phyloP scores from a whole-genome alignment of 345 rosid species.

The Murraya koenigii region DNA sequence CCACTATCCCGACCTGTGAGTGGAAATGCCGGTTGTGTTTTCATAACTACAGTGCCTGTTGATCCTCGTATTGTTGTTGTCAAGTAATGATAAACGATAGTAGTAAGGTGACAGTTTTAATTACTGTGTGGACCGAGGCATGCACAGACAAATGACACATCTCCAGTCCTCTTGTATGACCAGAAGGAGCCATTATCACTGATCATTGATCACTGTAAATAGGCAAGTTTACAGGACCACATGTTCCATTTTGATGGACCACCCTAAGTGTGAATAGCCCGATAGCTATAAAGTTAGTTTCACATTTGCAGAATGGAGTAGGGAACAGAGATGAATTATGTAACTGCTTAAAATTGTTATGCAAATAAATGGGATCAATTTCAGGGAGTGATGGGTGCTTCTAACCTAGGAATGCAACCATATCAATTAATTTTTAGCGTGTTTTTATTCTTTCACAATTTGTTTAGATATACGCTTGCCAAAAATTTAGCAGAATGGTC shows the following conservation, averaged over 20 bases:
- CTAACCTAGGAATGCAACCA: no score
- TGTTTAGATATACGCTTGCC: neutral
- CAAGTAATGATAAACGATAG: neutral
- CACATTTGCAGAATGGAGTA: neutral
- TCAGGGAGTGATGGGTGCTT: no score
- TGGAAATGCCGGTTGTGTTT: neutral
- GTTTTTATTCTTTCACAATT: neutral
- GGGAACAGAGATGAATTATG: neutral
- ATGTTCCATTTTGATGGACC: neutral
- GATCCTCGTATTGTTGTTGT: conserved; percentile 28
- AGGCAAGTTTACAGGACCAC: neutral
- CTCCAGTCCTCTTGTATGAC: neutral
- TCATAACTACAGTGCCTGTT: neutral
- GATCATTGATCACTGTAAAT: neutral
- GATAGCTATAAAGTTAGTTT: neutral
- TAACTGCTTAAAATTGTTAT: no score
- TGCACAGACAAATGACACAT: neutral
- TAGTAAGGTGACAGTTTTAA: neutral
- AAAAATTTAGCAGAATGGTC: no score
- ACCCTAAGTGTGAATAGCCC: neutral
- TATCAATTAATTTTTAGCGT: neutral
- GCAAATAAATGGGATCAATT: neutral
- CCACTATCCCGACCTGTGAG: neutral
- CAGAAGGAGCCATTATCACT: neutral
- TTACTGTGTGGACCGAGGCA: neutral